Evolutionary conservation across 192 early-diverging fungal genomes (phyloP).

Genomic region (Powellomyces hirtus): DNA sequence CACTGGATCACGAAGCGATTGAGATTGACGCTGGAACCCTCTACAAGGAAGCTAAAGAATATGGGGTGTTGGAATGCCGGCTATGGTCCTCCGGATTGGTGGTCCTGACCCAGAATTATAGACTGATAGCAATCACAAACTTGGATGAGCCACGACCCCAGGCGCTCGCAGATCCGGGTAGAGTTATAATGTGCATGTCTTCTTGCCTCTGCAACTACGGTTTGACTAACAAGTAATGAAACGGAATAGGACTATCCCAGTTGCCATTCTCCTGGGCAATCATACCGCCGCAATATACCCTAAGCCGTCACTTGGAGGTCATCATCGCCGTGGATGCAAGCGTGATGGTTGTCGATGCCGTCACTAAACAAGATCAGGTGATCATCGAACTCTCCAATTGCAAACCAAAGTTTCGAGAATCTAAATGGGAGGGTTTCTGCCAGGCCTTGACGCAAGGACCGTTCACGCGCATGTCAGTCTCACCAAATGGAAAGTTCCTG

Average conservation of each 20-base stretch:
- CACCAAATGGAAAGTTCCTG: constrained; percentile 91
- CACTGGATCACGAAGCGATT: background rate
- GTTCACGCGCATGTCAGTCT: constrained; percentile 81
- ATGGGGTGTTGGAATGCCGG: constrained; percentile 75
- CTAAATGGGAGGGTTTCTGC: too few species aligned
- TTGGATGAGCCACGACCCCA: constrained; percentile 82
- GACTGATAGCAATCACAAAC: constrained; percentile 80
- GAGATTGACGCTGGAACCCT: background rate
- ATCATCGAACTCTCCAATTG: background rate
- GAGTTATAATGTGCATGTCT: background rate
- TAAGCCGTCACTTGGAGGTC: constrained; percentile 89
- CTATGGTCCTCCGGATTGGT: constrained; percentile 94
- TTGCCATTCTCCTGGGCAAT: constrained; percentile 84
- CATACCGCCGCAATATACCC: constrained; percentile 80
- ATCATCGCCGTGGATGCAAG: constrained; percentile 73
- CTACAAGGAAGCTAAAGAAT: constrained; percentile 73
- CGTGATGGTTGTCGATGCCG: constrained; percentile 78
- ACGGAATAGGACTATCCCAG: constrained; percentile 51
- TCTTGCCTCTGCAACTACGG: background rate
- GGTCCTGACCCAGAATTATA: constrained; percentile 79
- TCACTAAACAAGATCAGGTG: constrained; percentile 77
- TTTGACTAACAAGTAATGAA: background rate
- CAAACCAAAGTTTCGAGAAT: too few species aligned
- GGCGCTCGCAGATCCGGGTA: constrained; percentile 68
- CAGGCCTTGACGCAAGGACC: constrained; percentile 87